Base-by-base conservation (phyloP, 1,139 yeast genomes). In the Zygotorulaspora mrakii region DNA sequence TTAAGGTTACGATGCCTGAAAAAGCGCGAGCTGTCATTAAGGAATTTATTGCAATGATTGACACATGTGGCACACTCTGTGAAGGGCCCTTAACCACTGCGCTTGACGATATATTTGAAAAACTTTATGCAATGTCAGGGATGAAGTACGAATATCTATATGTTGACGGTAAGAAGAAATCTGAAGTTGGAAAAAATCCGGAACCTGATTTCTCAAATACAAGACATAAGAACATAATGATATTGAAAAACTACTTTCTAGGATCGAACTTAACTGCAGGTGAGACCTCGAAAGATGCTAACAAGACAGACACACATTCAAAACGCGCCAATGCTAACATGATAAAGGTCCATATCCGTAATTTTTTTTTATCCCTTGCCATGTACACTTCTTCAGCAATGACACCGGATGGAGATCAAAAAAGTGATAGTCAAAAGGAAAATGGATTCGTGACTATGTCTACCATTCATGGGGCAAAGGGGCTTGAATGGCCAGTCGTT, bases 401-500 rank as follows among this genome's bases (percentile, higher is more conserved):
- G 17, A 40, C 52, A 17, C 50, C 50, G 7, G 41, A 46, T 7
- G 47, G 42, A 1, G 35, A 40, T 9, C 43, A 43, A 7, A 54
- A 48, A 5, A 53, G 48, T 11, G 48, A 44, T 13, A 43, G 48
- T 9, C 35, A 39, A 3, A 49, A 43, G n/a, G 42, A 42, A 16
- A 38, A 39, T 8, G 66, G 63, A 0, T 51, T 53, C 12, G 70
- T 75, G 1, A 63, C 72, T 0, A 60, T 77, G 1, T 80, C 89
- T 0, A 91, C 97, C 0, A 82, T 91, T 10, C 98, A 91, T 61
- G 87, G 89, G 0, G 79, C 97, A 1, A 91, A 91, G 57, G 97
- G 97, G 1, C 68, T 88, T 4, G 97, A 91, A 61, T 91, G 97
- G 97, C 91, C 95, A 0, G 76, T 84, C 4, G 96, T 91, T 0